Conservation (phyloP, 768 basidiomycete genomes). For the Tephrocybe sp. region DNA sequence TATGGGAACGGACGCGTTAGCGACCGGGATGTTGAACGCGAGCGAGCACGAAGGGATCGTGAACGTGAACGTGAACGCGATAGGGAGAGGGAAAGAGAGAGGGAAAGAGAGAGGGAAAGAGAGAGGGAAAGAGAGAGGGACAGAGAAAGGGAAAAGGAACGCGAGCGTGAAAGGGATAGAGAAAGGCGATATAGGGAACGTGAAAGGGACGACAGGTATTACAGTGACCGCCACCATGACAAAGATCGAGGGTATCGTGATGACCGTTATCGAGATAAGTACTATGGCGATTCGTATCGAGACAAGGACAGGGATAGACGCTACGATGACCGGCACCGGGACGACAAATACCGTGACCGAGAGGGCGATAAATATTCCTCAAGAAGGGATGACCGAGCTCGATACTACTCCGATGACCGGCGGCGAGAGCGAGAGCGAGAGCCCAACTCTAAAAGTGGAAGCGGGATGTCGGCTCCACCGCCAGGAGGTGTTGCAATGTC, state of each 20-base stretch:
- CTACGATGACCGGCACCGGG: conserved; percentile 3
- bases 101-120: not conserved
- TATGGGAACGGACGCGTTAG: not conserved
- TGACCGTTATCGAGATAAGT: conserved; percentile 12
- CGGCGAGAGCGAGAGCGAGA: conserved; percentile 13
- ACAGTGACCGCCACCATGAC: conserved; percentile 8
- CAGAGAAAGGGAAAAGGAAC: not conserved
- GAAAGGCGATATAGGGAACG: not conserved
- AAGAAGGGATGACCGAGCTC: conserved; percentile 8
- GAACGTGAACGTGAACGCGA: not conserved
- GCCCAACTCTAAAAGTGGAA: conserved; percentile 2
- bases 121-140: not conserved
- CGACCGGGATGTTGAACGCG: conserved; percentile 1
- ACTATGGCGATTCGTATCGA: not conserved
- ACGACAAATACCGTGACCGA: conserved; percentile 7
- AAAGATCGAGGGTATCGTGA: conserved; percentile 12
- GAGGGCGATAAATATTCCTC: conserved; percentile 5
- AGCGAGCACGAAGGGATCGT: not conserved
- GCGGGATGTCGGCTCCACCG: not conserved
- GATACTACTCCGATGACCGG: conserved; percentile 8
- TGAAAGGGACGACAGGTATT: conserved; percentile 7
- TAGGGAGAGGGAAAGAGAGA: not conserved
- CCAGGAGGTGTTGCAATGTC: conserved; percentile 7
- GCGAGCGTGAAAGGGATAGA: too few relatives aligned
- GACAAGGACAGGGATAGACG: conserved; percentile 4